These are phyloP conservation scores for Daldinia caldariorum DNA, from an alignment of 495 filamentous ascomycete species.

Conservation along the genomic window DNA sequence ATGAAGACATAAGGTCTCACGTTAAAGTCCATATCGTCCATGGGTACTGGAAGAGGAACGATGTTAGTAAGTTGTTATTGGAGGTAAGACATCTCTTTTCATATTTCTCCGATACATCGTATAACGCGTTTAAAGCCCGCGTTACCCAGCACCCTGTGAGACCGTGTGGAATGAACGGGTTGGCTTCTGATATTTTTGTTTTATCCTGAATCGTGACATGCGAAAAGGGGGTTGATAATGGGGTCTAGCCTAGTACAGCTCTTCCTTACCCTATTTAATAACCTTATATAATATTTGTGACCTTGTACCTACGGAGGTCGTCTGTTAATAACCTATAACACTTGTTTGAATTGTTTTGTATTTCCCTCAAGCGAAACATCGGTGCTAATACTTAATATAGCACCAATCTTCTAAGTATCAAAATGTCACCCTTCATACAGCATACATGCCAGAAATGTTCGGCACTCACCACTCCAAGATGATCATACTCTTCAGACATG, in stretches of 20 bases:
- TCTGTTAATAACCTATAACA: not conserved
- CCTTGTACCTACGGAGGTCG: not conserved
- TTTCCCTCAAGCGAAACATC: not conserved
- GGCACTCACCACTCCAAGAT: constrained; percentile 87
- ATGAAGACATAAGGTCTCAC: constrained; percentile 70
- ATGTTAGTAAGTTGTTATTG: constrained; percentile 66
- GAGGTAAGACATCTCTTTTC: constrained; percentile 60
- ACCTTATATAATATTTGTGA: not conserved
- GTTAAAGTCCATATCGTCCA: constrained; percentile 82
- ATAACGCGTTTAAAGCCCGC: not conserved
- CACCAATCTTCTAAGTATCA: constrained; percentile 66
- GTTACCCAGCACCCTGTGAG: not conserved
- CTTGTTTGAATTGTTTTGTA: not conserved
- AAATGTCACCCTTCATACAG: constrained; percentile 76
- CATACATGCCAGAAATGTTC: constrained; percentile 86
- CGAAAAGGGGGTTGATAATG: not conserved
- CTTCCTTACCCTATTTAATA: no score
- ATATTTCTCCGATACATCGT: not conserved
- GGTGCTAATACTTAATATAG: constrained; percentile 45
- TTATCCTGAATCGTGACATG: not conserved
- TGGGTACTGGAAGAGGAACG: constrained; percentile 86
- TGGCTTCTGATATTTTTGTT: not conserved
- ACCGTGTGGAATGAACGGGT: not conserved
- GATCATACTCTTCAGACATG: constrained; percentile 81
- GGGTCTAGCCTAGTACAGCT: not conserved